Conservation (phyloP, 2,329 filamentous ascomycete genomes). For the Scorias spongiosa region DNA sequence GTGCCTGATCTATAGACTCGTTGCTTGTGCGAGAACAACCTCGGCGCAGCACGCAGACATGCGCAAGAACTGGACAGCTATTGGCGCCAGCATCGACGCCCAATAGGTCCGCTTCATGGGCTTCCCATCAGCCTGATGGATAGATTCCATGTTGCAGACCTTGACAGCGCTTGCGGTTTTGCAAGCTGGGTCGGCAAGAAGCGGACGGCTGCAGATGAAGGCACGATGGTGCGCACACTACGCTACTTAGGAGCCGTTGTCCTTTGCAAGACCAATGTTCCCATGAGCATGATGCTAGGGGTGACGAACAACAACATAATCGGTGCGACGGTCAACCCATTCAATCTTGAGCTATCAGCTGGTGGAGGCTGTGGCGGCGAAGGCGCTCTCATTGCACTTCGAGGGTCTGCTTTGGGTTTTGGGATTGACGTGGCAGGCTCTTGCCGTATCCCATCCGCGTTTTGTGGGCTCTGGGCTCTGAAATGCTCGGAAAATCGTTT, state of each 20-base stretch:
- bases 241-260: constrained; percentile 31
- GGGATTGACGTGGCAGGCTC: constrained; percentile 46
- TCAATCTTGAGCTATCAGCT: constrained; percentile 43
- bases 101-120: constrained; percentile 29
- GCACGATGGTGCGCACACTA: constrained; percentile 23
- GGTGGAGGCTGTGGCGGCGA: constrained; percentile 55
- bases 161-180: constrained; percentile 45
- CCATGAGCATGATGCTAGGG: constrained; percentile 30
- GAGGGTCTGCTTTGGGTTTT: constrained; percentile 43
- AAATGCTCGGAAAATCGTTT: background rate
- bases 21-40: constrained; percentile 24
- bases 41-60: constrained; percentile 23
- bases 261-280: constrained; percentile 39
- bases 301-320: constrained; percentile 23
- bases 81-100: constrained; percentile 6
- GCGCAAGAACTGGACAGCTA: constrained; percentile 12
- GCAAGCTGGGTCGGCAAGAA: constrained; percentile 26
- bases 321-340: constrained; percentile 41
- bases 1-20: constrained; percentile 5
- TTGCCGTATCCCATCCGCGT: constrained; percentile 76
- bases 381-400: constrained; percentile 42
- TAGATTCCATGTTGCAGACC: constrained; percentile 44
- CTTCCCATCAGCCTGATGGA: constrained; percentile 44
- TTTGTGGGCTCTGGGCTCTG: constrained; percentile 29
- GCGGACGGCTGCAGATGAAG: constrained; percentile 15